Evolutionary conservation across 1,139 yeast species (phyloP).

Genomic region (Blastobotrys illinoisensis): DNA sequence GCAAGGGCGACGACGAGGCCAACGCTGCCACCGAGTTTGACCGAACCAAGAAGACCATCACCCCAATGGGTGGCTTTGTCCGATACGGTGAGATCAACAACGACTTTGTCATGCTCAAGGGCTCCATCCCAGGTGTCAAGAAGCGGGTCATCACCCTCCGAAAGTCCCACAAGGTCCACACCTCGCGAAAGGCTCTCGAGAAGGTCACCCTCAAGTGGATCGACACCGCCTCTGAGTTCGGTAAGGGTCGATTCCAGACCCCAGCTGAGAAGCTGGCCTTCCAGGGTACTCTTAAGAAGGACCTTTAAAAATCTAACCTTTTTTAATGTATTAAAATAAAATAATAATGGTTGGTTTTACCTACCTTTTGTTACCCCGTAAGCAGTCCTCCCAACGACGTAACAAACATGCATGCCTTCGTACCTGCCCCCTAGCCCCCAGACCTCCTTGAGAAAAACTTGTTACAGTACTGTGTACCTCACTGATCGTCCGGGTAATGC

Average conservation of each 20-base stretch:
- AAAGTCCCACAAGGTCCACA: slow-evolving; percentile 96
- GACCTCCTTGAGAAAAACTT: no score
- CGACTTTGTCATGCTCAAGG: slow-evolving; percentile 96
- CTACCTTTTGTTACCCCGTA: background rate
- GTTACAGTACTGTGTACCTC: no score
- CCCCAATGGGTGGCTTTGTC: slow-evolving; percentile 99
- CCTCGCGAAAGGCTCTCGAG: slow-evolving; percentile 97
- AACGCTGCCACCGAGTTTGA: slow-evolving; percentile 96
- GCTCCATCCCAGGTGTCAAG: slow-evolving; percentile 99
- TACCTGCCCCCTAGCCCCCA: no score
- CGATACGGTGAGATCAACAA: slow-evolving; percentile 98
- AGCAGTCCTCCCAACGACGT: no score
- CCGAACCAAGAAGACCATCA: slow-evolving; percentile 99
- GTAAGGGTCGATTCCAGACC: slow-evolving; percentile 99
- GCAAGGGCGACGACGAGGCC: slow-evolving; percentile 91
- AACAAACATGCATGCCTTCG: no score
- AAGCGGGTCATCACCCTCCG: slow-evolving; percentile 99
- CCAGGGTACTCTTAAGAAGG: slow-evolving; percentile 99
- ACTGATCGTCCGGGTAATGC: no score
- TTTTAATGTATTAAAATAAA: slow-evolving; percentile 7
- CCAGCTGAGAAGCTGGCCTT: slow-evolving; percentile 99
- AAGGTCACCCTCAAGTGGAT: slow-evolving; percentile 98
- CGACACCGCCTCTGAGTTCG: slow-evolving; percentile 99
- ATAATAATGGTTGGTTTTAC: background rate
- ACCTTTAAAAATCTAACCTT: slow-evolving; percentile 35